Base-by-base conservation (phyloP, 371 early-diverging fungal genomes). In the Neoconidiobolus thromboides region DNA sequence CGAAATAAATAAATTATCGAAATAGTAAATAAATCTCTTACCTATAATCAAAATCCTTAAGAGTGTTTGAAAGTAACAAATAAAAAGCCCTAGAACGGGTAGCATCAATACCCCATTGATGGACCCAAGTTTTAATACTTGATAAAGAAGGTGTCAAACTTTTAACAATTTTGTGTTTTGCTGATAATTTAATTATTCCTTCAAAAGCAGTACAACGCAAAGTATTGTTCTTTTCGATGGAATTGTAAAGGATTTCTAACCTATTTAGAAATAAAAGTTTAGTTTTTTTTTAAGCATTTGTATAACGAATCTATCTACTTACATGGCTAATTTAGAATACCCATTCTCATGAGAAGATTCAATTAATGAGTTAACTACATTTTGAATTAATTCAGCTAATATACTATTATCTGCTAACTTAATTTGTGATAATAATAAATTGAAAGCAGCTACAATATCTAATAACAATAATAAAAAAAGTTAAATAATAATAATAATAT, bases 241-340 rank as follows among this genome's bases (percentile, higher is more conserved):
- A 76, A 69, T 84, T 87, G 77, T 82, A 89, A 61, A 91, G 71
- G 73, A 86, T 91, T 61, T 83, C 80, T 49, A 91, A 78, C 47
- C 87, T 90, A 67, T 38, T 58, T 3, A 62, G 65, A 56, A 65
- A 55, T 55, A 47, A 48, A 52, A 15, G 26, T 26, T 26, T 26
- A 26, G 26, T 26, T 26, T 26, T 26, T 26, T 26, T 26, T 26
- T 49, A 26, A 26, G 26, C 26, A 26, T 26, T 26, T 26, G 26
- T 26, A 26, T 43, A 50, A 37, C 41, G 55, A 52, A 47, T 48
- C 53, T 58, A 38, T 48, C 14, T 48, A 58, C 67, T 67, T 72
- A 82, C 80, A 82, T 76, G 70, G 78, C 79, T 63, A 83, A 73
- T 66, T 78, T 81, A 55, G 73, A 67, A 64, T 71, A 68, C 55